Conservation (phyloP, 352 stramenopile genomes). For the Pythium diclinum region DNA sequence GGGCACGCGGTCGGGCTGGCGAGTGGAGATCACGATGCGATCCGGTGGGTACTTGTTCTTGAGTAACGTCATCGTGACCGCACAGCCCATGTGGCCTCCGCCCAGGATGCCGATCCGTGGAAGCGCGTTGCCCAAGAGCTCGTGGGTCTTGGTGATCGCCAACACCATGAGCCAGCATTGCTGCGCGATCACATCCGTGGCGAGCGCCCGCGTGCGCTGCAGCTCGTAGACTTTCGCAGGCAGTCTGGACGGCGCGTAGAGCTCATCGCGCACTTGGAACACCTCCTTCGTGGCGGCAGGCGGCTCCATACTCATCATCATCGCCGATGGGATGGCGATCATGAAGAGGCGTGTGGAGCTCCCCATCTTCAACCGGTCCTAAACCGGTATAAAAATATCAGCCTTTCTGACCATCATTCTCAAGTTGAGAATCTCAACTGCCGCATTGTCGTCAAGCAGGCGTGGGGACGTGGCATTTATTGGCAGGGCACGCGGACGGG, state of each 20-base stretch:
- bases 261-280: slow-evolving; percentile 40
- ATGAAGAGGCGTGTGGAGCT: not conserved
- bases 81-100: slow-evolving; percentile 46
- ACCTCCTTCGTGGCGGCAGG: not conserved
- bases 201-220: slow-evolving; percentile 29
- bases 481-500: not conserved
- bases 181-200: slow-evolving; percentile 38
- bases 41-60: slow-evolving; percentile 35
- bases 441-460: not conserved
- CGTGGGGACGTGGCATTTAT: too few species aligned
- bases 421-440: too few species aligned
- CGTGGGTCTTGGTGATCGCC: slow-evolving; percentile 30
- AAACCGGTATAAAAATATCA: slow-evolving; percentile 2
- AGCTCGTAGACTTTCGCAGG: slow-evolving; percentile 36
- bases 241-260: slow-evolving; percentile 37
- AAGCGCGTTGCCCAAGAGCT: slow-evolving; percentile 9
- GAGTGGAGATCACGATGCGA: slow-evolving; percentile 46
- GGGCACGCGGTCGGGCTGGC: slow-evolving; percentile 48
- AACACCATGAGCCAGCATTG: slow-evolving; percentile 41
- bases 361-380: not conserved
- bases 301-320: not conserved
- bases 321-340: not conserved
- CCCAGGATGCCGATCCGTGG: slow-evolving; percentile 52
- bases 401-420: not conserved
- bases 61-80: slow-evolving; percentile 49